Percentiles rank a stretch among this genome's conserved stretches.
phyloP scores from a whole-genome alignment of 2,329 filamentous ascomycete genomes.

The Trichoderma sp. region DNA sequence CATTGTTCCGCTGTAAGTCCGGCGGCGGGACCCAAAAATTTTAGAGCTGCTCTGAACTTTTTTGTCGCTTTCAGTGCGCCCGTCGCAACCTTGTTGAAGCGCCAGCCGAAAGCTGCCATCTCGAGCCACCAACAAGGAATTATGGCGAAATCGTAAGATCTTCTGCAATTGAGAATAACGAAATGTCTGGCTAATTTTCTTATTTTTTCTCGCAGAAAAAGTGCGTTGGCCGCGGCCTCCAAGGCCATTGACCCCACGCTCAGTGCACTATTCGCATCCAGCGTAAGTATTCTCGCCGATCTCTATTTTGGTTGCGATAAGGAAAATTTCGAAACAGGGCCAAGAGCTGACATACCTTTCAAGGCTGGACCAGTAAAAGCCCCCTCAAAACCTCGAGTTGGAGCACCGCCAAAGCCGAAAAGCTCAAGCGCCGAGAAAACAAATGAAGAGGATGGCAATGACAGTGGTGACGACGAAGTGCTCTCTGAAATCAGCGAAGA shows the following conservation, averaged over 20 bases:
- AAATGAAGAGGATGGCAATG: conserved; percentile 36
- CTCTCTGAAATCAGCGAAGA: conserved; percentile 40
- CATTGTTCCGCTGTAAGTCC: conserved; percentile 34
- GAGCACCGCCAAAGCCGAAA: conserved; percentile 39
- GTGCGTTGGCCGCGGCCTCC: conserved; percentile 46
- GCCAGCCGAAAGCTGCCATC: conserved; percentile 1
- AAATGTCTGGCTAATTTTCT: conserved; percentile 26
- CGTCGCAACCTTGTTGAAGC: conserved; percentile 22
- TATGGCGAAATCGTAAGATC: conserved; percentile 33
- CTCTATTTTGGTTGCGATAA: not conserved
- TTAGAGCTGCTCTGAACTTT: conserved; percentile 25
- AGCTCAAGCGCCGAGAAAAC: conserved; percentile 28
- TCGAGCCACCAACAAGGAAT: not conserved
- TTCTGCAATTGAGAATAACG: conserved; percentile 4
- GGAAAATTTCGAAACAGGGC: not conserved
- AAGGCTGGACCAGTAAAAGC: conserved; percentile 56
- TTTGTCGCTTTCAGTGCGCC: conserved; percentile 19
- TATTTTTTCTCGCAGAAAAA: conserved; percentile 37
- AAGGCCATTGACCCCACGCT: conserved; percentile 68
- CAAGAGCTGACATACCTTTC: conserved; percentile 13
- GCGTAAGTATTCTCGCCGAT: conserved; percentile 56
- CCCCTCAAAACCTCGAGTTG: conserved; percentile 49
- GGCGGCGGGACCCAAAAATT: conserved; percentile 26
- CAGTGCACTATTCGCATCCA: conserved; percentile 69
- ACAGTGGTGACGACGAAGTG: conserved; percentile 38